These are phyloP conservation scores for Schizochytrium sp. DNA, from an alignment of 108 stramenopile genomes.

Conservation along the genomic window DNA sequence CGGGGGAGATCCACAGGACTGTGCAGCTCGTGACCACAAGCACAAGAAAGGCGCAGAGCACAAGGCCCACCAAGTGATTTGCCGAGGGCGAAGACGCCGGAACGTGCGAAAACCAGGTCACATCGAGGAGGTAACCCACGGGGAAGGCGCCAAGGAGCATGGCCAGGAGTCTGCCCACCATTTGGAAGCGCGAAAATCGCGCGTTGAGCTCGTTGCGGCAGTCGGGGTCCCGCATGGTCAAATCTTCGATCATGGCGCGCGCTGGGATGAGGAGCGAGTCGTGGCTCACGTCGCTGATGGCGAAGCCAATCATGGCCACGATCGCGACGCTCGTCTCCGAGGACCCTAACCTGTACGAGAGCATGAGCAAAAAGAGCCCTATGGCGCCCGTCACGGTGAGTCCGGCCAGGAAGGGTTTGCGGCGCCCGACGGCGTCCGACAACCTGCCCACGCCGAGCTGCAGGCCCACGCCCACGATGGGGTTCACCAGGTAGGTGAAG, in stretches of 20 bases:
- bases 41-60: neutral
- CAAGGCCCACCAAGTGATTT: neutral
- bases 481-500: neutral
- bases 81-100: neutral
- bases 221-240: neutral
- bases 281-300: neutral
- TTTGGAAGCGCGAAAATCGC: neutral
- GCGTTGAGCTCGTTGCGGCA: neutral
- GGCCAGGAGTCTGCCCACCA: neutral
- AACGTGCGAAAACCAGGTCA: neutral
- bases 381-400: neutral
- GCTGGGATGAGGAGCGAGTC: neutral
- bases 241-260: conserved; percentile 1
- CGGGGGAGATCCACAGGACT: neutral
- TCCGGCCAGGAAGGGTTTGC: neutral
- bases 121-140: neutral
- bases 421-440: neutral
- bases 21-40: neutral
- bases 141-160: neutral
- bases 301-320: neutral
- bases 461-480: neutral
- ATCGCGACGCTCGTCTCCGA: neutral
- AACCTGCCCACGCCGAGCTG: neutral
- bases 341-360: neutral
- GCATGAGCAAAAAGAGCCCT: neutral